Base-by-base conservation (phyloP, 306 rosid species). In the Ormosia semicastrata region DNA sequence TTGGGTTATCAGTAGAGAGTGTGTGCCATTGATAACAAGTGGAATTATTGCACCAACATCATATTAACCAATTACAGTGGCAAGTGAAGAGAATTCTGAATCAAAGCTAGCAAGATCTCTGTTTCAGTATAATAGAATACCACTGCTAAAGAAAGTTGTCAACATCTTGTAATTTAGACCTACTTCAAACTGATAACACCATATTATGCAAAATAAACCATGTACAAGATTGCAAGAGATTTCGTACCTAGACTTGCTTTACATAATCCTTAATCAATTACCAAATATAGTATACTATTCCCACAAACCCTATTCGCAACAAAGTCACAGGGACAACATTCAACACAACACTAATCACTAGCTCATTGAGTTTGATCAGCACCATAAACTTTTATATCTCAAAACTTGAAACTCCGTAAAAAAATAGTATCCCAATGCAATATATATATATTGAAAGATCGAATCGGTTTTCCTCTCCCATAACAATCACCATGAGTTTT, bases 161-260 rank as follows among this genome's bases (percentile, higher is more conserved):
- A 64, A 17, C 36, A 47, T 39, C 53, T 32, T 43, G 78, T n/a
- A 71, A 60, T 40, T 30, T 56, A 74, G 24, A 53, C 37, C 4
- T 3, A 36, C 57, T 67, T 60, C 66, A 53, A 73, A 78, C 72
- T 9, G 15, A 50, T 58, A 24, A 40, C 30, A 78, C 37, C 82
- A 74, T 39, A 67, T 50, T 44, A 65, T 37, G 54, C 76, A 74
- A 71, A 80, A 36, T 32, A 58, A 75, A 43, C 5, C 52, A 70
- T 6, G 29, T 6, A 24, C 24, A 32, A 3, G 36, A 63, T 1
- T 14, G 30, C 37, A 65, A 1, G 17, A 71, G 57, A 29, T 52
- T 13, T 39, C 64, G 37, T 4, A 66, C 33, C 50, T 49, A 37
- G 3, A 66, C 82, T 40, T 30, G 76, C 54, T 54, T 18, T 14